Evolutionary conservation across 805 yeast species (phyloP), one percentile per base, ranked within the genome.

Genomic region (Wickerhamia fluorescens): DNA sequence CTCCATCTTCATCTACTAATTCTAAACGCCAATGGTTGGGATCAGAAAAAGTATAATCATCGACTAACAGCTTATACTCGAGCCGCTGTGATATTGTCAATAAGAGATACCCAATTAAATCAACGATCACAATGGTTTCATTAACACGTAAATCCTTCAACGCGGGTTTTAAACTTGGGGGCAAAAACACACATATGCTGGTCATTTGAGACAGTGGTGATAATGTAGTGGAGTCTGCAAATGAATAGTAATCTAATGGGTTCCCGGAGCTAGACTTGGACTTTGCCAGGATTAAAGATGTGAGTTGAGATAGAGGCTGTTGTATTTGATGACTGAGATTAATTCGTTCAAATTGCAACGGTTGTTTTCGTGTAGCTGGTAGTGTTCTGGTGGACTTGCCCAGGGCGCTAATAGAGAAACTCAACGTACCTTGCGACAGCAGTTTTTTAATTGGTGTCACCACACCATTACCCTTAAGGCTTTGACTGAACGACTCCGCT

Each of bases 1-100:
- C 96, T 6, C 89, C 89, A 49, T 88, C 96, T 28, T 89, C 97
- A 50, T 92, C 98, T 1, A 82, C 87, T 14, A 89, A 64, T 33
- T 82, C 82, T 19, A 89, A 47, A 30, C 78, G 67, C 92, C 94
- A 86, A 35, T 56, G 53, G 43, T 81, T 79, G 0, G 88, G 82
- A 36, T 80, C 73, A 28, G 52, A 44, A 18, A 51, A 30, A 14
- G 27, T 20, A 10, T 22, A 24, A 24, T 33, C 31, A 13, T 22
- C 13, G n/a, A 31, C 29, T 28, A 44, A 4, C 41, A 56, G 30
- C 37, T 49, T 30, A 40, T 33, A 36, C 24, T 36, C 45, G 24
- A 44, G 28, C 14, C 41, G 15, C 38, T 56, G 44, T 2, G 48
- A 45, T 10, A 63, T 35, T n/a, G 37, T 38, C 12, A 55, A 44